A percentile compares a stretch with the other conserved stretches of the same genome.
Conservation (phyloP, 345 rosid species). For the Hibiscus trionum region DNA sequence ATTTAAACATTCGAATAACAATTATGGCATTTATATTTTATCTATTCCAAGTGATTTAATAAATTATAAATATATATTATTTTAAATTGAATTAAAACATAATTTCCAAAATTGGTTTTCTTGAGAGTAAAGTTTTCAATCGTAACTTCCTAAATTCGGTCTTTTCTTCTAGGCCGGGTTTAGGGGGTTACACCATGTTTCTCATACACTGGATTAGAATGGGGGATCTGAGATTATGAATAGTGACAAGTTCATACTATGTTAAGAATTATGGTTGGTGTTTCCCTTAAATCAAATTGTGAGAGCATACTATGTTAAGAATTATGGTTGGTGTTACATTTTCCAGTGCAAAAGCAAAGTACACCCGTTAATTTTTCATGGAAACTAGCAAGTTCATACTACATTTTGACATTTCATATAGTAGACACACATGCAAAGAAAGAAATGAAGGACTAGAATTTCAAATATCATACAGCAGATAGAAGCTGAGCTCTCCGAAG, state of each 20-base stretch:
- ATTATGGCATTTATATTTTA: too few relatives aligned
- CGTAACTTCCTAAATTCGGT: too few relatives aligned
- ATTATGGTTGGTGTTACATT: background rate
- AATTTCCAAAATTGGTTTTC: too few relatives aligned
- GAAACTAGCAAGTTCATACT: background rate
- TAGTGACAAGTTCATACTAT: background rate
- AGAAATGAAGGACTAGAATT: background rate
- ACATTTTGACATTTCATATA: background rate
- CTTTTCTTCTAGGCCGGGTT: too few relatives aligned
- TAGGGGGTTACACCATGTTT: too few relatives aligned
- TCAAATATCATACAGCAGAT: slow-evolving; percentile 53
- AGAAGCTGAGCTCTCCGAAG: slow-evolving; percentile 75
- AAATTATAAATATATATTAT: too few relatives aligned
- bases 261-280: background rate
- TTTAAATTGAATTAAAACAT: too few relatives aligned
- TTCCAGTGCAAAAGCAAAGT: background rate
- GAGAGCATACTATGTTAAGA: background rate
- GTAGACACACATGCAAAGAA: background rate
- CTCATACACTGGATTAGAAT: background rate
- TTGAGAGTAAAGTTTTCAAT: too few relatives aligned
- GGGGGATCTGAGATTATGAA: too few relatives aligned
- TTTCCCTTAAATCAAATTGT: background rate
- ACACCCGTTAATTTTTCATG: background rate
- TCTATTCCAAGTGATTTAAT: too few relatives aligned
- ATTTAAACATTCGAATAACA: too few relatives aligned